Evolutionary conservation across 495 filamentous ascomycete species (phyloP).

Genomic region (Xylaria telfairii): DNA sequence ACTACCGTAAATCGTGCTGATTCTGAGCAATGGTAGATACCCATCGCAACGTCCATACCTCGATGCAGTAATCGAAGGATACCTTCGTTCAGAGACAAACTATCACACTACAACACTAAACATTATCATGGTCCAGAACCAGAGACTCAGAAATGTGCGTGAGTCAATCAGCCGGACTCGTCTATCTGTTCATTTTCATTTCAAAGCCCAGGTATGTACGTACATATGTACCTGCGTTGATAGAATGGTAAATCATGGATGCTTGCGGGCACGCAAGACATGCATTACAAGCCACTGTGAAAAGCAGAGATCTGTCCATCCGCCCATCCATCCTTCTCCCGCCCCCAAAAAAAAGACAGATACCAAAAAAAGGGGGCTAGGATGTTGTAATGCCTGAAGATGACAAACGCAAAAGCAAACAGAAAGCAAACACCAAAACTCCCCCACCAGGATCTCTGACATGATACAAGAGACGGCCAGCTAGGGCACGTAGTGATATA

Average conservation of each 20-base stretch:
- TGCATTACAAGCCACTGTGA: background rate
- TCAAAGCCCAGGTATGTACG: constrained; percentile 14
- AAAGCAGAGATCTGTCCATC: constrained; percentile 26
- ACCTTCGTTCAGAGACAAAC: background rate
- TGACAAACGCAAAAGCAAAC: background rate
- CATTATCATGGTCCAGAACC: background rate
- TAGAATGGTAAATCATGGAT: background rate
- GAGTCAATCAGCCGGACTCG: constrained; percentile 2
- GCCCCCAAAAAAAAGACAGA: background rate
- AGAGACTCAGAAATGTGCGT: background rate
- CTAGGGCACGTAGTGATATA: constrained; percentile 18
- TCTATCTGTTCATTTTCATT: constrained; percentile 21
- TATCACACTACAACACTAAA: background rate
- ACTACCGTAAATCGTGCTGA: background rate
- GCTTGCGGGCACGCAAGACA: background rate
- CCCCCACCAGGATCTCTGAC: constrained; percentile 1
- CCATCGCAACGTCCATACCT: background rate
- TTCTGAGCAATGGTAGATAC: background rate
- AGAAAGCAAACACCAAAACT: constrained; percentile 15
- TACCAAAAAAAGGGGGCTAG: too few species aligned
- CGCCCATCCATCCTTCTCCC: constrained; percentile 17
- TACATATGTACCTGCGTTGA: constrained; percentile 1
- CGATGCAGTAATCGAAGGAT: background rate
- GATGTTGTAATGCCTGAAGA: background rate
- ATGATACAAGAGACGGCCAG: constrained; percentile 11